Base-by-base conservation (phyloP, 1,139 yeast species). In the Petasospora fabianii region DNA sequence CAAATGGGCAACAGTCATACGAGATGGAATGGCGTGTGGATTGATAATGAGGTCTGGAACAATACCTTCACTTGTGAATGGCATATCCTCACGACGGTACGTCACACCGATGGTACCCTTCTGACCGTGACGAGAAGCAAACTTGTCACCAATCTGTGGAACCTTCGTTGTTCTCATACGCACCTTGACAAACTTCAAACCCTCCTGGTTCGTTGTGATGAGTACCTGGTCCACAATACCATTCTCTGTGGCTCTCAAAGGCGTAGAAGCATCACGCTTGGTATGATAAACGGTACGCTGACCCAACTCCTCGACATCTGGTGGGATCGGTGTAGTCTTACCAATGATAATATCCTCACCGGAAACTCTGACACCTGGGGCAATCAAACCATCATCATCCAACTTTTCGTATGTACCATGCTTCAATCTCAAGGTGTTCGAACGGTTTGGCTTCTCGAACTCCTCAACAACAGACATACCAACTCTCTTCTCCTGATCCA, bases 101-200 rank as follows among this genome's bases (percentile, higher is more conserved):
- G 98, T 92, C 47, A 92, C 95, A 80, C 99, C 99, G 65, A 94
- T 90, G 20, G 98, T 94, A 83, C 99, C 99, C 71, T 92, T 92
- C 68, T 94, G 99, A 65, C 99, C 99, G 72, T 92, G 98, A 70
- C 98, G 86, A 32, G 97, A 90, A 5, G 98, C 97, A 67, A 92
- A 92, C 67, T 92, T 92, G 68, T 92, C 99, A 66, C 99, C 99
- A 66, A 94, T 92, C 68, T 92, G 99, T 11, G 99, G 99, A 38
- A 90, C 75, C 66, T 92, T 92, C 6, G 99, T 92, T 1, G 98
- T 90, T 76, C 99, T 84, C 88, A 94, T 94, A 68, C 99, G 80
- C 32, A 92, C 98, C 68, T 92, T 92, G 42, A 92, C 97, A 56
- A 94, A 94, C 59, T 90, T 85, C 61, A 95, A 78, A 50, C 98